Evolutionary conservation across 768 basidiomycete species (phyloP), one percentile per base, ranked within the genome.

Genomic region (Clavulina sp.): DNA sequence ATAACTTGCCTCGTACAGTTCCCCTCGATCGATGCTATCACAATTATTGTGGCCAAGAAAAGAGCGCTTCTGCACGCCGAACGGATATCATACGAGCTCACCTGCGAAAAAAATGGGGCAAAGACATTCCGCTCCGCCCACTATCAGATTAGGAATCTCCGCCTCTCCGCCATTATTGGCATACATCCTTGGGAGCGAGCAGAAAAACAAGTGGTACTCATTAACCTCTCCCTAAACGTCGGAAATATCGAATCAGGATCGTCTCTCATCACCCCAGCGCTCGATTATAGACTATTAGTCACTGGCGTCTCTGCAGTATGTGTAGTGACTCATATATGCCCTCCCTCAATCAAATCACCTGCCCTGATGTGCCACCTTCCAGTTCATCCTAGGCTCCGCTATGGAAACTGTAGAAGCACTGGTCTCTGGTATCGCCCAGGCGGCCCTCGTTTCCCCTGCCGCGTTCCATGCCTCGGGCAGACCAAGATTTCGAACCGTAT

Each of bases 381-480:
- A 84, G 80, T 69, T 62, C 52, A 68, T 79, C 3, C 60, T 63
- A 18, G 51, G 59, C 0, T 73, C 80, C 0, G 64, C 68, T 0
- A 83, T 70, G 59, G 63, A 73, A 23, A 87, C 84, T 0, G 64
- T 87, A 38, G 84, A 88, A 61, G 74, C 81, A 1, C 65, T 87
- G n/a, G 71, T 74, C 3, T 75, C 80, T 4, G 66, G 65, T 18
- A 68, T 79, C 19, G 74, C 81, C 0, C 61, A 65, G 7, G 65
- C 70, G 36, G 65, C 73, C 1, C 67, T 84, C 16, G 7, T 52
- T 18, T 13, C 1, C 34, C 31, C 29, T 30, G 16, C 54, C 21
- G 43, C 50, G 21, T 46, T 38, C 62, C 21, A 54, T 13, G 26
- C 13, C 13, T 9, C 13, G 43, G 43, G 43, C 16, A 26, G 9